Evolutionary conservation across 1,139 yeast species (phyloP).

Genomic region (Hansenula lynferdii): DNA sequence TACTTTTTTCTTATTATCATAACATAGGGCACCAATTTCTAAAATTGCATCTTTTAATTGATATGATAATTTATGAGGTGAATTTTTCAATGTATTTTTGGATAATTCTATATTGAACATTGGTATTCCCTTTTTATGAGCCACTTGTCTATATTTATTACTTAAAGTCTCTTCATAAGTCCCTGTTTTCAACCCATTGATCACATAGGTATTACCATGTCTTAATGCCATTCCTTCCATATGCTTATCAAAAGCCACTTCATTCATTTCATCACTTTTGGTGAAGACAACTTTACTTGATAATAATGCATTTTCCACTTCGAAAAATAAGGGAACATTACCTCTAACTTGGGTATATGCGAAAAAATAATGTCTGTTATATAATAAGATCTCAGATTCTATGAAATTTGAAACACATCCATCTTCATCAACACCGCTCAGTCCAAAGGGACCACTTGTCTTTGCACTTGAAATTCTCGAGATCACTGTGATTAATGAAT

Average conservation of each 20-base stretch:
- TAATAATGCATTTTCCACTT: conserved; percentile 43
- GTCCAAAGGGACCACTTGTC: conserved; percentile 58
- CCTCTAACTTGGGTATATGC: conserved; percentile 61
- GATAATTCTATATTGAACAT: conserved; percentile 29
- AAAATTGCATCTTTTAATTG: conserved; percentile 42
- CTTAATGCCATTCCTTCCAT: conserved; percentile 53
- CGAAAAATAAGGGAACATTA: conserved; percentile 66
- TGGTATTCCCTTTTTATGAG: conserved; percentile 22
- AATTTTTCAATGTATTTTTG: conserved; percentile 27
- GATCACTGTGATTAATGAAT: conserved; percentile 53
- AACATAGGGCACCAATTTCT: conserved; percentile 64
- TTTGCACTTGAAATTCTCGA: conserved; percentile 63
- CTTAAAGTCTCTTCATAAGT: conserved; percentile 38
- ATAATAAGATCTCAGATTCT: conserved; percentile 62
- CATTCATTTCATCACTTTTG: conserved; percentile 59
- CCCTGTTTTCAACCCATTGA: conserved; percentile 43
- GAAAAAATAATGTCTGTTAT: conserved; percentile 46
- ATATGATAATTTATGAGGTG: conserved; percentile 34
- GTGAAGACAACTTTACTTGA: conserved; percentile 46
- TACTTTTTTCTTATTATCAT: conserved; percentile 40
- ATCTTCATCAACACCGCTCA: conserved; percentile 67
- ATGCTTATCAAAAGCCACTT: conserved; percentile 59
- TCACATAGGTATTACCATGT: conserved; percentile 57
- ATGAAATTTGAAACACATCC: conserved; percentile 64
- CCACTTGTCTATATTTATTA: conserved; percentile 27